Base-by-base conservation (phyloP, 257 asterid species). In the Capsicum chinense region DNA sequence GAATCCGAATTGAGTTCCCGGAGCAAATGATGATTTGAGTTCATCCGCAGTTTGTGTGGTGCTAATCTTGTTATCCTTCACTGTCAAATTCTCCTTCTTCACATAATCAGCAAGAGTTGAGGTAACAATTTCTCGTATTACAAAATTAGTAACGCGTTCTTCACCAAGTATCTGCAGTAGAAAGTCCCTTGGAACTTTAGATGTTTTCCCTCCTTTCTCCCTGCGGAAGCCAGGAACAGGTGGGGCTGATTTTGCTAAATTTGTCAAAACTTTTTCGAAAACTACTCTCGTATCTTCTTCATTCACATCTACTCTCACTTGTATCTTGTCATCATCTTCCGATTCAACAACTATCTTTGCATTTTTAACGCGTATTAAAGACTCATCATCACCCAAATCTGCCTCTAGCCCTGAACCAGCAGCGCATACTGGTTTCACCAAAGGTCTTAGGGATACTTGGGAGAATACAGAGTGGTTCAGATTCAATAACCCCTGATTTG, bases 181-280 rank as follows among this genome's bases (percentile, higher is more conserved):
- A 87, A 93, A 92, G 6, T 92, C 96, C 89, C 83, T 90, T 1
- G 98, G 98, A 67, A 95, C 93, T 97, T 69, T 42, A 1, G 79
- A 69, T 42, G 79, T 69, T 69, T 69, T 69, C 35, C 98, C 97
- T 92, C 97, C 97, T 83, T 93, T 95, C 54, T 89, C 92, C 85
- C 90, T 83, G 79, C 98, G 97, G 83, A 95, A 95, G 17, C 98
- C 98, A 56, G 97, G 97, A 87, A 95, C 89, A 7, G 98, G 98
- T 35, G 97, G 98, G 56, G 97, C 97, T 62, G 95, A 58, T 50
- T 92, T 89, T 16, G 95, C 97, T 83, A 95, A 87, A 85, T 87
- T 93, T 81, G 89, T 84, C 87, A 95, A 83, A 80, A 91, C 83
- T 87, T 91, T 95, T 13, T 92, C 93, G 83, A 92, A 95, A 85